Percentiles rank a stretch among this genome's conserved stretches.
phyloP scores from a whole-genome alignment of 2,329 filamentous ascomycete species.

The Aspergillus pseudonomiae region DNA sequence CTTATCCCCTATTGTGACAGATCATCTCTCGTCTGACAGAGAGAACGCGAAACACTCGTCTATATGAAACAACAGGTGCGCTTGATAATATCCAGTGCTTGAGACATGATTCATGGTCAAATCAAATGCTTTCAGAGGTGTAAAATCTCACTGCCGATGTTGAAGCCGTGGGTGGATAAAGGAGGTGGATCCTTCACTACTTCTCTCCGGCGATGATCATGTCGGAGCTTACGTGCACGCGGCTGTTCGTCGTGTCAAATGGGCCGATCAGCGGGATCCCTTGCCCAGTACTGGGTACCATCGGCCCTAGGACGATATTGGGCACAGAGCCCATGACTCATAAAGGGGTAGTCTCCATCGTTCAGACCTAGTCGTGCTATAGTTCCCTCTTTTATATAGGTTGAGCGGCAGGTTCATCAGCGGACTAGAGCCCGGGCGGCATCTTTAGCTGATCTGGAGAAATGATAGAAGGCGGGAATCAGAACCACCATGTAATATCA shows the following conservation, averaged over 20 bases:
- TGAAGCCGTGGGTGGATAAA: background rate
- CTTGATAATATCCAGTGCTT: background rate
- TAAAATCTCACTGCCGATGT: background rate
- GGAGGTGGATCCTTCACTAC: background rate
- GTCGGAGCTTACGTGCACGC: background rate
- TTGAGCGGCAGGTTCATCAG: background rate
- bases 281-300: background rate
- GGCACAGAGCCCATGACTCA: background rate
- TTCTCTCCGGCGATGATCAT: background rate
- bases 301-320: background rate
- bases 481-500: background rate
- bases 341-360: background rate
- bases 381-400: background rate
- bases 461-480: background rate
- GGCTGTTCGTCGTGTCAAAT: background rate
- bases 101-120: background rate
- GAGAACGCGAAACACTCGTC: background rate
- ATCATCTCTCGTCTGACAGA: background rate
- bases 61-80: background rate
- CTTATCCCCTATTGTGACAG: background rate
- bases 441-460: background rate
- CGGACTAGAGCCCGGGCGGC: background rate
- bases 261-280: background rate
- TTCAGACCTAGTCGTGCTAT: background rate
- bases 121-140: slow-evolving; percentile 27